Evolutionary conservation across 169 alveolate species (phyloP).

Genomic region (Plasmodium malariae): DNA sequence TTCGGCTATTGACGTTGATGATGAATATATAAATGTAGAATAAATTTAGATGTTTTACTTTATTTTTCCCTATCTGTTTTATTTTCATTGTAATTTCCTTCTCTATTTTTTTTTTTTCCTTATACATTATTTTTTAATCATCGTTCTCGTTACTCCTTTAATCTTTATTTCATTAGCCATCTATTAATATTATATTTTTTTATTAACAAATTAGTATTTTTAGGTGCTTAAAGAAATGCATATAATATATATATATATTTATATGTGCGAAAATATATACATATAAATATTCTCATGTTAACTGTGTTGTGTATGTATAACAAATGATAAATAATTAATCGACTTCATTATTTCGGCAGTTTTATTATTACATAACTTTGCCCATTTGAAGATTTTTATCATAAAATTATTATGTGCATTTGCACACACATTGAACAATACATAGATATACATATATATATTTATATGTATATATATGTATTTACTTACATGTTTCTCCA

Average conservation of each 20-base stretch:
- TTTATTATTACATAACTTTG: background rate
- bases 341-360: background rate
- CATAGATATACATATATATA: background rate
- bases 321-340: conserved; percentile 12
- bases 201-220: background rate
- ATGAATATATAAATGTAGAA: conserved; percentile 69
- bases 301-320: conserved; percentile 17
- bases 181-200: background rate
- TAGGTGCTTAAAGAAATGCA: background rate
- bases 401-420: background rate
- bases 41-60: background rate
- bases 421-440: background rate
- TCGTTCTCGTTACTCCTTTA: conserved; percentile 6
- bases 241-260: background rate
- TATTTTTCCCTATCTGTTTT: background rate
- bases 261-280: background rate
- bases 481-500: conserved; percentile 4
- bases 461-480: background rate
- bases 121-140: conserved; percentile 5
- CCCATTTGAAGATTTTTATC: background rate
- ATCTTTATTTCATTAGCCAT: background rate
- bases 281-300: background rate
- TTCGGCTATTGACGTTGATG: conserved; percentile 76
- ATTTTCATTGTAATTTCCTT: background rate
- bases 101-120: conserved; percentile 8